Base-by-base conservation (phyloP, 306 rosid genomes). In the Bauhinia variegata region DNA sequence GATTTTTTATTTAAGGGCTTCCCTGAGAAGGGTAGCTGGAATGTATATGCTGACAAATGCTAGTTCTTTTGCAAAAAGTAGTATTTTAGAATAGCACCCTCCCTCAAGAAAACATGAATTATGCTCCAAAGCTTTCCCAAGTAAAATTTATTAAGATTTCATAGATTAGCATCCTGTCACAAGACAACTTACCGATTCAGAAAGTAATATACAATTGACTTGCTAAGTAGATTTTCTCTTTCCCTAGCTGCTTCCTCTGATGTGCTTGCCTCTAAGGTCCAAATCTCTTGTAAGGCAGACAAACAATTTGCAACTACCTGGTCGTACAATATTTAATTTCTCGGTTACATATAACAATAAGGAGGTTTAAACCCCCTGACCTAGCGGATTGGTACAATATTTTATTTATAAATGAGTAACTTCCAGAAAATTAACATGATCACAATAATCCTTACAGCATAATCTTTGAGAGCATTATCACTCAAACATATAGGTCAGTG, bases 241-340 rank as follows among this genome's bases (percentile, higher is more conserved):
- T 95, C 99, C 86, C 92, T 86, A 53, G 89, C 76, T 47, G 91
- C 96, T 83, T 88, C 99, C 84, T 95, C 99, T 33, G 96, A 82
- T 4, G 86, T 61, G 59, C 90, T 79, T 63, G 92, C 91, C 82
- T 88, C 97, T 77, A 84, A 81, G 62, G 89, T 83, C 96, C 91
- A 95, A 80, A 95, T 95, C 84, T 95, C 99, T 95, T 95, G 96
- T 34, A 95, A 77, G 73, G 95, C 85, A 68, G 96, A 85, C 80
- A 95, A 70, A 80, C 99, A 95, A 79, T 95, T 95, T 75, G 99
- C 95, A 42, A 95, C 95, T 33, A 95, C 96, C 99, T 95, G 85
- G 64, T 44, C 52, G 74, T 66, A 63, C 75, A 69, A 72, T 28
- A 50, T 15, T 16, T 44, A 46, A n/a, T n/a, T n/a, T n/a, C n/a